A percentile compares a stretch with the other conserved stretches of the same genome.
These are phyloP conservation scores for Geosmithia morbida DNA, from an alignment of 2,329 filamentous ascomycete genomes.

Conservation along the genomic window DNA sequence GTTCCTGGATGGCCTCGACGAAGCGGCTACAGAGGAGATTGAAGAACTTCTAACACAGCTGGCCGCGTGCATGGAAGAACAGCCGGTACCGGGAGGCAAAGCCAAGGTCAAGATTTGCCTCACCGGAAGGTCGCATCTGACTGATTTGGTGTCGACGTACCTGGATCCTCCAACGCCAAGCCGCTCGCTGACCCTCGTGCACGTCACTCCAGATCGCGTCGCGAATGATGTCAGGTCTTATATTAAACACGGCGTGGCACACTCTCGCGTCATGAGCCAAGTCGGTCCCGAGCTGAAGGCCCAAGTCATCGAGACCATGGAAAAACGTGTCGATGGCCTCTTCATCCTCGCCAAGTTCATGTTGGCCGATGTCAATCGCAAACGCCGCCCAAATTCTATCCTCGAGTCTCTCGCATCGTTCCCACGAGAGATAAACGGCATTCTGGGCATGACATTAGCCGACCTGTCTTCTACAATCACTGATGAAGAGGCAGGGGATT, in stretches of 20 bases:
- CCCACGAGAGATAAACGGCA: slow-evolving; percentile 26
- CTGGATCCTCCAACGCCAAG: slow-evolving; percentile 14
- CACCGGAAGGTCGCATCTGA: slow-evolving; percentile 25
- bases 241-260: slow-evolving; percentile 23
- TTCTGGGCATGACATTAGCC: slow-evolving; percentile 23
- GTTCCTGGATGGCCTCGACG: slow-evolving; percentile 31
- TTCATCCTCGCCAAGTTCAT: slow-evolving; percentile 35
- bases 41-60: slow-evolving; percentile 20
- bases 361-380: slow-evolving; percentile 30
- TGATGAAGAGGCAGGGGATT: slow-evolving; percentile 20
- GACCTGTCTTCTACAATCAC: slow-evolving; percentile 24
- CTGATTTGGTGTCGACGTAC: slow-evolving; percentile 17
- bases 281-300: slow-evolving; percentile 16
- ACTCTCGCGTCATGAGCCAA: slow-evolving; percentile 20
- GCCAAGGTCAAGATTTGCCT: slow-evolving; percentile 21
- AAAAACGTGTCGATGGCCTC: slow-evolving; percentile 26
- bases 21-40: slow-evolving; percentile 23
- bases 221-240: slow-evolving; percentile 25
- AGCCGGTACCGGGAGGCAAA: slow-evolving; percentile 1
- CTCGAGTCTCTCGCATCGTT: slow-evolving; percentile 27
- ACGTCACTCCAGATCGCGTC: slow-evolving; percentile 27
- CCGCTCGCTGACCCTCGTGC: slow-evolving; percentile 20
- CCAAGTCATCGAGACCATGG: slow-evolving; percentile 23
- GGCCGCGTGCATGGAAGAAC: slow-evolving; percentile 10
- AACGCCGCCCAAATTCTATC: slow-evolving; percentile 27